A percentile compares a stretch with the other conserved stretches of the same genome.
Evolutionary conservation across 495 filamentous ascomycete genomes (phyloP).

Genomic region (Arthonia radiata): DNA sequence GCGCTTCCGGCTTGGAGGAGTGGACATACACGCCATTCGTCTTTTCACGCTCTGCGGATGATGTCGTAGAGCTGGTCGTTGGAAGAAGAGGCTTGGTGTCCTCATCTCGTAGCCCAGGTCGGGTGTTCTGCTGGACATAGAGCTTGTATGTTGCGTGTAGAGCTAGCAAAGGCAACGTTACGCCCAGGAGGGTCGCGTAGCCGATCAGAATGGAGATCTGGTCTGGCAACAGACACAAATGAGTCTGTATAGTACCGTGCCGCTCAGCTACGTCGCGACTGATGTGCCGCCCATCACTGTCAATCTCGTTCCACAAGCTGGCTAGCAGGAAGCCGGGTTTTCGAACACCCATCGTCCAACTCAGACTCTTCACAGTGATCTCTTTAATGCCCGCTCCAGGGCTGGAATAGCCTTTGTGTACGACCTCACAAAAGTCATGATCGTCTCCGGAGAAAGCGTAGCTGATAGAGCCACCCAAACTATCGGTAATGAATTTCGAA

Average conservation of each 20-base stretch:
- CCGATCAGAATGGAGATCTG: slow-evolving; percentile 60
- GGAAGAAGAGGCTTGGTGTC: too few relatives aligned
- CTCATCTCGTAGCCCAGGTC: too few relatives aligned
- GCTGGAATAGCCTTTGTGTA: slow-evolving; percentile 31
- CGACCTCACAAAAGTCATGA: slow-evolving; percentile 89
- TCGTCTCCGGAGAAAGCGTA: slow-evolving; percentile 90
- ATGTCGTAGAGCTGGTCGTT: too few relatives aligned
- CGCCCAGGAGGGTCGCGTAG: slow-evolving; percentile 36
- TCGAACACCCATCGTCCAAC: slow-evolving; percentile 91
- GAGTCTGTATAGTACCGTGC: slow-evolving; percentile 45
- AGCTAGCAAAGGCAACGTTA: slow-evolving; percentile 34
- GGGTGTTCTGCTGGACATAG: too few relatives aligned
- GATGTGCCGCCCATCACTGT: slow-evolving; percentile 31
- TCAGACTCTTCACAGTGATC: slow-evolving; percentile 82
- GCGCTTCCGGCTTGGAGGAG: too few relatives aligned
- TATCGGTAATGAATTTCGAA: slow-evolving; percentile 43
- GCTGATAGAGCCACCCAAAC: slow-evolving; percentile 38
- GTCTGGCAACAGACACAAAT: slow-evolving; percentile 77
- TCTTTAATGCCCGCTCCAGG: slow-evolving; percentile 42
- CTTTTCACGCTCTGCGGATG: too few relatives aligned
- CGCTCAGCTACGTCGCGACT: not conserved
- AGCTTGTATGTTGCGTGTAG: too few relatives aligned
- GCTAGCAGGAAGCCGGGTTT: slow-evolving; percentile 70
- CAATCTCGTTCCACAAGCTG: slow-evolving; percentile 77
- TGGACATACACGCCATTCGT: too few relatives aligned